These are phyloP conservation scores for Hyphopichia fennica DNA, from an alignment of 1,139 yeast genomes.

Conservation along the genomic window DNA sequence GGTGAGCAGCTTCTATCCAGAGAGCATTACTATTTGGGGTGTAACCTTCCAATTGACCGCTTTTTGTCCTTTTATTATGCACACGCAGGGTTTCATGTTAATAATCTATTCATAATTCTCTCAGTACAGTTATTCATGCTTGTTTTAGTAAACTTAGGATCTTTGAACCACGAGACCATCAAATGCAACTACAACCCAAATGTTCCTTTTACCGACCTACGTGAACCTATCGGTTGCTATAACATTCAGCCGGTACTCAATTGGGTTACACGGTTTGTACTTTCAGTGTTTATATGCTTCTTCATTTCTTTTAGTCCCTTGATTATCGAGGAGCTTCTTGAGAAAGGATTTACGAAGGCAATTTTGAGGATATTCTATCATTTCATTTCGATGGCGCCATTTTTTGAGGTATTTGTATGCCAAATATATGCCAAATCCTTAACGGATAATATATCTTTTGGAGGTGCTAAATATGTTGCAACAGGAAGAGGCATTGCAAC, in stretches of 20 bases:
- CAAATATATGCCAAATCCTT: constrained; percentile 77
- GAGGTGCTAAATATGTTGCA: constrained; percentile 81
- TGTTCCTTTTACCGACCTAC: constrained; percentile 58
- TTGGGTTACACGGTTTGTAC: constrained; percentile 80
- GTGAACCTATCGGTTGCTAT: constrained; percentile 71
- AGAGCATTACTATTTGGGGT: constrained; percentile 81
- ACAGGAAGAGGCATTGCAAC: constrained; percentile 89
- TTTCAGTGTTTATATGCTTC: constrained; percentile 81
- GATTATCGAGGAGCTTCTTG: constrained; percentile 75
- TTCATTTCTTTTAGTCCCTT: constrained; percentile 82
- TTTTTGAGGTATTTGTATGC: constrained; percentile 86
- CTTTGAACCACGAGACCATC: constrained; percentile 60
- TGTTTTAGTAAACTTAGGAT: constrained; percentile 65
- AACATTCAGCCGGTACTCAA: constrained; percentile 70
- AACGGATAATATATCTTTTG: constrained; percentile 66
- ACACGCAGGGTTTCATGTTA: constrained; percentile 87
- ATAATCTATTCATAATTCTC: constrained; percentile 73
- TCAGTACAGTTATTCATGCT: constrained; percentile 73
- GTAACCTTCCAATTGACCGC: constrained; percentile 74
- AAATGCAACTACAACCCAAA: constrained; percentile 56
- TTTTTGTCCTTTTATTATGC: constrained; percentile 87
- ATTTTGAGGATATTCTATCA: constrained; percentile 60
- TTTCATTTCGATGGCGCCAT: constrained; percentile 70
- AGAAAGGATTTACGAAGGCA: constrained; percentile 71
- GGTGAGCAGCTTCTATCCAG: constrained; percentile 87